Evolutionary conservation across 2,329 filamentous ascomycete species (phyloP).

Genomic region (Nakataea oryzae): DNA sequence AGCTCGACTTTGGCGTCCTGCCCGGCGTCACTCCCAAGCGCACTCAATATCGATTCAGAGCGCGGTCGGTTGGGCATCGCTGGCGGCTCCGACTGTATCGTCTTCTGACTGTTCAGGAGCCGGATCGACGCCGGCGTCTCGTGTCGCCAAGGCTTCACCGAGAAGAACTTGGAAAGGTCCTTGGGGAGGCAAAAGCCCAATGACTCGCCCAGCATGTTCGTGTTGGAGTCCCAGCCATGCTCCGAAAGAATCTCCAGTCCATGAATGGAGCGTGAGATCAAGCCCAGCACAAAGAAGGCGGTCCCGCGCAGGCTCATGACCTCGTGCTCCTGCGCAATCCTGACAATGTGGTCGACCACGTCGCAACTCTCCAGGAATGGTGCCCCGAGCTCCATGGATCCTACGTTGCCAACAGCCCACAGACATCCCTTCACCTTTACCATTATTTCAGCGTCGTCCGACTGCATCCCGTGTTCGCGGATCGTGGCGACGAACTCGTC

Average conservation of each 20-base stretch:
- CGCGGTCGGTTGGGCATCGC: constrained; percentile 27
- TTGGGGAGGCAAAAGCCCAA: constrained; percentile 81
- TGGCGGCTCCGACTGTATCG: constrained; percentile 33
- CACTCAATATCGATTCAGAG: constrained; percentile 22
- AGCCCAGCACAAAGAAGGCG: constrained; percentile 87
- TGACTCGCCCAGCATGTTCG: constrained; percentile 71
- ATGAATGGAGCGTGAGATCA: constrained; percentile 86
- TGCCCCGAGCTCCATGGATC: constrained; percentile 93
- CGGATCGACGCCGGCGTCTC: constrained; percentile 34
- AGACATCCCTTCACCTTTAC: constrained; percentile 93
- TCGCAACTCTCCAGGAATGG: constrained; percentile 87
- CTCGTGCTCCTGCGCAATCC: constrained; percentile 78
- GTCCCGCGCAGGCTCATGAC: constrained; percentile 92
- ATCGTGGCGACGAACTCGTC: constrained; percentile 87
- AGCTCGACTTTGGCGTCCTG: constrained; percentile 21
- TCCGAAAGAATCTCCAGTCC: constrained; percentile 86
- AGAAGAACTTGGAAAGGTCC: constrained; percentile 69
- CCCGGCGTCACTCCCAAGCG: constrained; percentile 12
- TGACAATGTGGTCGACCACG: constrained; percentile 76
- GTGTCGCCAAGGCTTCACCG: constrained; percentile 51
- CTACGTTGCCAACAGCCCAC: constrained; percentile 96
- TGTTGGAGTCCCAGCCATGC: constrained; percentile 86
- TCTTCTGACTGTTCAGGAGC: constrained; percentile 41
- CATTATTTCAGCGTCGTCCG: constrained; percentile 74
- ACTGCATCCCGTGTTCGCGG: constrained; percentile 74